A percentile compares a stretch with the other conserved stretches of the same genome.
Evolutionary conservation across 2,329 filamentous ascomycete genomes (phyloP).

Genomic region (Pestalotiopsis sp.): DNA sequence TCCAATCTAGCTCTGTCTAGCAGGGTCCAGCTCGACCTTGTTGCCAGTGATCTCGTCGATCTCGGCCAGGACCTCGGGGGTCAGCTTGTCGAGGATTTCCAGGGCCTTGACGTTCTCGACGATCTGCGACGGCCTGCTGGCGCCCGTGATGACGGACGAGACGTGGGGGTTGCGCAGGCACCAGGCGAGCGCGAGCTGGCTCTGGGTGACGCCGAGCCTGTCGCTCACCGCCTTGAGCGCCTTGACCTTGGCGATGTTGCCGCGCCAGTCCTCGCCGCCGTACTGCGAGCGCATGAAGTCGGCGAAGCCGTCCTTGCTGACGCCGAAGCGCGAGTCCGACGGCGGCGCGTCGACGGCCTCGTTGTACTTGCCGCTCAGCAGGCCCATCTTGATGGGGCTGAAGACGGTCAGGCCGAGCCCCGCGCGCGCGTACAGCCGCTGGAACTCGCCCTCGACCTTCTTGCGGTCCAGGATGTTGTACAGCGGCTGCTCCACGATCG

Average conservation of each 20-base stretch:
- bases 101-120: conserved; percentile 62
- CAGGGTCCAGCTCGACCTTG: conserved; percentile 37
- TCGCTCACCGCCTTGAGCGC: conserved; percentile 66
- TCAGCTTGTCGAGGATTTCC: conserved; percentile 56
- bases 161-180: conserved; percentile 64
- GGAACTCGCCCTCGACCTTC: conserved; percentile 66
- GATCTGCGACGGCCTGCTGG: conserved; percentile 60
- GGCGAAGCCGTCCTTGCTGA: conserved; percentile 53
- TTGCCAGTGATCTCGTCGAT: conserved; percentile 63
- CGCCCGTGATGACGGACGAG: conserved; percentile 63
- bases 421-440: conserved; percentile 60
- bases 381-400: conserved; percentile 61
- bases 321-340: conserved; percentile 27
- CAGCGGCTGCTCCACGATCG: conserved; percentile 67
- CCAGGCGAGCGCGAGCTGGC: conserved; percentile 63
- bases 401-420: conserved; percentile 66
- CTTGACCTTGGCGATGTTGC: conserved; percentile 61
- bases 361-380: conserved; percentile 70
- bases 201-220: conserved; percentile 60
- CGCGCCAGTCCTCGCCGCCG: conserved; percentile 55
- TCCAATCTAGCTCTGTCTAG: conserved; percentile 11
- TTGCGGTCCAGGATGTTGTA: conserved; percentile 66
- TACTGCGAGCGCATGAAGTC: conserved; percentile 56
- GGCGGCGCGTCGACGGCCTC: conserved; percentile 61
- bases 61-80: conserved; percentile 59